Conservation (phyloP, 345 rosid genomes). For the Linum usitatissimum region DNA sequence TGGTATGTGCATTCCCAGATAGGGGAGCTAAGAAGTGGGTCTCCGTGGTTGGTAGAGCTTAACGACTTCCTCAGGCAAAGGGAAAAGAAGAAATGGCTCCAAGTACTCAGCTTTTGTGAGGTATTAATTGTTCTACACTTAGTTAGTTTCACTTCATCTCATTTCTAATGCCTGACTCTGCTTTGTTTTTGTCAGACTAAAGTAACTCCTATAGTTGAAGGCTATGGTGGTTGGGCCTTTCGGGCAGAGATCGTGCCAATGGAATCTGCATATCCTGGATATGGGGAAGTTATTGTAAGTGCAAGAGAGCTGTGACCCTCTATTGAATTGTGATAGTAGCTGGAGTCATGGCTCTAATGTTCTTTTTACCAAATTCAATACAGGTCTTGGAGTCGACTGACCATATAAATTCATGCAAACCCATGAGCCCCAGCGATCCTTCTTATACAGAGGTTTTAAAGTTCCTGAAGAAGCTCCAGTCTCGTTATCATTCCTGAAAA, state of each 20-base stretch:
- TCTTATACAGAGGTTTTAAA: slow-evolving; percentile 64
- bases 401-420: slow-evolving; percentile 96
- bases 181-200: slow-evolving; percentile 52
- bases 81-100: slow-evolving; percentile 63
- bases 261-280: slow-evolving; percentile 97
- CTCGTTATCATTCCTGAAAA: slow-evolving; percentile 23
- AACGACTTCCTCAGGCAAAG: slow-evolving; percentile 75
- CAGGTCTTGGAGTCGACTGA: slow-evolving; percentile 94
- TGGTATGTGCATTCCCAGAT: slow-evolving; percentile 35
- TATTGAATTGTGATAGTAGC: background rate
- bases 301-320: background rate
- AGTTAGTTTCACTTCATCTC: background rate
- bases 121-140: slow-evolving; percentile 23
- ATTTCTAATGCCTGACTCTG: background rate
- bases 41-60: slow-evolving; percentile 71
- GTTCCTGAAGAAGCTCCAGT: slow-evolving; percentile 53
- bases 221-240: slow-evolving; percentile 97
- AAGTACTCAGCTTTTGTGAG: slow-evolving; percentile 97
- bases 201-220: slow-evolving; percentile 94
- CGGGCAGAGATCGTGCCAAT: slow-evolving; percentile 92
- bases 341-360: background rate
- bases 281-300: slow-evolving; percentile 92
- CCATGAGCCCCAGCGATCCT: slow-evolving; percentile 66
- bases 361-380: slow-evolving; percentile 10
- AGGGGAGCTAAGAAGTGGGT: slow-evolving; percentile 91